Evolutionary conservation across 75 land plant genomes (phyloP), one percentile per base, ranked within the genome.

Genomic region (Adiantum capillusveneris): DNA sequence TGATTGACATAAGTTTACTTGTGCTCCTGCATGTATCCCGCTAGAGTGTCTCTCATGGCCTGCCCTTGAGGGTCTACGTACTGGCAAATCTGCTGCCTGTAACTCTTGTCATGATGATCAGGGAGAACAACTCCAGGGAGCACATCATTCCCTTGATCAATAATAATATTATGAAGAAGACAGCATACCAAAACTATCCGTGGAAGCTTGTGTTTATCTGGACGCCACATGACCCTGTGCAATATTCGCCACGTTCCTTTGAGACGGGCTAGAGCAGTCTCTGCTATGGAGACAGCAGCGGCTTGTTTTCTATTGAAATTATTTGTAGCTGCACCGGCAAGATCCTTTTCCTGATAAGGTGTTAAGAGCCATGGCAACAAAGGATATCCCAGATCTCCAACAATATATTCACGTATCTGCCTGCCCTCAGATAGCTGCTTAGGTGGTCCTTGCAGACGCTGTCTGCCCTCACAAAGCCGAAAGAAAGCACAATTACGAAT

Each of bases 161-260:
- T 76, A 5, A 90, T 81, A 22, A 90, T 87, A 49, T 90, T 90
- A 61, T 90, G 96, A 31, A 90, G 77, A 14, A 90, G 62, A 63
- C 96, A 90, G 55, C 96, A 90, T 0, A 79, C 87, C 43, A 90
- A 62, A 31, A 90, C 79, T 18, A 86, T 75, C 31, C 87, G 76
- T 0, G 96, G 96, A 31, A 90, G 67, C 57, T 87, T 87, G 61
- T 76, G 74, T 62, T 81, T 83, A 50, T 87, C 88, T 3, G 96
- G 96, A 52, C 88, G 74, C 92, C 92, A 87, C 87, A 90, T 81
- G n/a, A 82, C 87, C 20, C 80, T 75, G 61, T 76, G 81, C 36
- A 90, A 76, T 27, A 90, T 87, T 56, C 81, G 74, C 96, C 96
- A 90, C 27, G 68, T 69, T 22, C 96, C 91, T 64, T 90, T 90